Evolutionary conservation across 306 rosid species (phyloP).

Genomic region (Canavalia ensiformis): DNA sequence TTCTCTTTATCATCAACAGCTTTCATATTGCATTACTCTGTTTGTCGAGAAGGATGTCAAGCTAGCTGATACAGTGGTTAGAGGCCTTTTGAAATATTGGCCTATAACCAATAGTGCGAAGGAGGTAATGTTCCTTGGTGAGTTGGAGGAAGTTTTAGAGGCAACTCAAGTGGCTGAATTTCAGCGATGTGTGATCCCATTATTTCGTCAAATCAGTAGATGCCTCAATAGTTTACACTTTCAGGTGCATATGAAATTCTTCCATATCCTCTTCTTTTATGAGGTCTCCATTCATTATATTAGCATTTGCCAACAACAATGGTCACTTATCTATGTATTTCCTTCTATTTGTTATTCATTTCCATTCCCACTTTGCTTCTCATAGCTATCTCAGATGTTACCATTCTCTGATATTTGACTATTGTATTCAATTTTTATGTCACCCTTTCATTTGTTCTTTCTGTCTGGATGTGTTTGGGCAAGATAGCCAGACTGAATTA

Average conservation of each 20-base stretch:
- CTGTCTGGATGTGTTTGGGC: background rate
- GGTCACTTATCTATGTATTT: background rate
- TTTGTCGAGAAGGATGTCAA: slow-evolving; percentile 75
- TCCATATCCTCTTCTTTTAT: background rate
- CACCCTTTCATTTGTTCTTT: background rate
- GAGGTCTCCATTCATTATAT: slow-evolving; percentile 17
- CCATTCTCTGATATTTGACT: slow-evolving; percentile 27
- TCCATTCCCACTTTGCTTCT: slow-evolving; percentile 13
- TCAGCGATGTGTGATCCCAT: slow-evolving; percentile 69
- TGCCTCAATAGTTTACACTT: slow-evolving; percentile 74
- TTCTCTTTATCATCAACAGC: slow-evolving; percentile 70
- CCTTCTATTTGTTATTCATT: background rate
- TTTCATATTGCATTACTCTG: slow-evolving; percentile 69
- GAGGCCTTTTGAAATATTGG: slow-evolving; percentile 74
- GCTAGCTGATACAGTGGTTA: slow-evolving; percentile 69
- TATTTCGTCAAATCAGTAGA: slow-evolving; percentile 64
- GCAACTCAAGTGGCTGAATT: slow-evolving; percentile 68
- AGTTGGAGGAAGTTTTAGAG: slow-evolving; percentile 73
- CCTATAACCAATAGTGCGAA: slow-evolving; percentile 69
- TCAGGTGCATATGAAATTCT: slow-evolving; percentile 58
- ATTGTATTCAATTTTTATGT: background rate
- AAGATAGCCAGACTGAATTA: background rate
- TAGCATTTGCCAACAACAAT: slow-evolving; percentile 25
- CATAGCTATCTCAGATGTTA: background rate
- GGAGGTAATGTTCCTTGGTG: slow-evolving; percentile 77